Percentiles rank a stretch among this genome's conserved stretches.
Evolutionary conservation across 2,329 filamentous ascomycete species (phyloP).

Genomic region (Magnaporthiopsis rhizophila): DNA sequence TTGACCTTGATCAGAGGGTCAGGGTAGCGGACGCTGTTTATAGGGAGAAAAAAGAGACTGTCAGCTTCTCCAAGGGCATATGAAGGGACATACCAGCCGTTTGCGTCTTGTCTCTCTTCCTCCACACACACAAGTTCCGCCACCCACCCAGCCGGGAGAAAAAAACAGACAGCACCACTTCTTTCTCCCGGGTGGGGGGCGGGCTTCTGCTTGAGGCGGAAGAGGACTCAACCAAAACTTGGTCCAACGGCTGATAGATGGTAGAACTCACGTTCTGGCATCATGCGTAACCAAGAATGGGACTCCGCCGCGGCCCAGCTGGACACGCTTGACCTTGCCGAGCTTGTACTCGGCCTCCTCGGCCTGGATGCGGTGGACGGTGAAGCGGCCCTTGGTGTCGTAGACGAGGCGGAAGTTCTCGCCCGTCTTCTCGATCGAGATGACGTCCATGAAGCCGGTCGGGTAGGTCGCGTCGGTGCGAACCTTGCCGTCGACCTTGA

Average conservation of each 20-base stretch:
- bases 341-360: constrained; percentile 99
- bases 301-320: constrained; percentile 98
- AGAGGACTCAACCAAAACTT: constrained; percentile 72
- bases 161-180: constrained; percentile 9
- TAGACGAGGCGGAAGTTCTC: constrained; percentile 99
- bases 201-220: constrained; percentile 10
- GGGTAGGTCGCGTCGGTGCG: constrained; percentile 98
- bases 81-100: constrained; percentile 12
- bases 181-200: constrained; percentile 4
- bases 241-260: constrained; percentile 99
- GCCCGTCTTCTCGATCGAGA: constrained; percentile 98
- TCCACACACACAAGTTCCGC: not conserved
- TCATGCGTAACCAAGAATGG: constrained; percentile 99
- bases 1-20: constrained; percentile 99
- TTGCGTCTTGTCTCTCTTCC: not conserved
- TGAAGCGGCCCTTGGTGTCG: constrained; percentile 99
- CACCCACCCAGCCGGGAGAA: constrained; percentile 9
- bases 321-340: constrained; percentile 99
- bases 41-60: constrained; percentile 13
- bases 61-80: constrained; percentile 31
- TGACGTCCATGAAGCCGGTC: constrained; percentile 98
- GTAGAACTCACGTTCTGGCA: constrained; percentile 99
- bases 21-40: constrained; percentile 89
- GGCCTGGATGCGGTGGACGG: constrained; percentile 96
- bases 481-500: constrained; percentile 99